These are phyloP conservation scores for Paramecium bursaria DNA, from an alignment of 73 alveolate species.

Conservation along the genomic window DNA sequence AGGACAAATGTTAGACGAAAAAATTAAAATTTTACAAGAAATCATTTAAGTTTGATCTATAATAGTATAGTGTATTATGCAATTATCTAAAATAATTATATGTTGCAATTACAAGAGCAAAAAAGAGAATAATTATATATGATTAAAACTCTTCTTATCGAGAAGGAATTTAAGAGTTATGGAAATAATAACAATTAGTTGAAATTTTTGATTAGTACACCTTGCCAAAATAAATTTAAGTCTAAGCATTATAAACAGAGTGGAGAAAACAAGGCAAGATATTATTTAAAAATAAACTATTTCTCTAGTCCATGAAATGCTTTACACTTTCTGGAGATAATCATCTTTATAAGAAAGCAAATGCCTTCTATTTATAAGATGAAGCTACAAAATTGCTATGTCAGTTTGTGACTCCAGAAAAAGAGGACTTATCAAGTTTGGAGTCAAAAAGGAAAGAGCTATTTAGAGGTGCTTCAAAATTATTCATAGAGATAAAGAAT, in stretches of 20 bases:
- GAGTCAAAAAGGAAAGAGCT: constrained; percentile 28
- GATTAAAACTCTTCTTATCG: constrained; percentile 78
- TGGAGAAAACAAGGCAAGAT: constrained; percentile 85
- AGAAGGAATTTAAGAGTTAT: constrained; percentile 71
- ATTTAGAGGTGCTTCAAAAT: constrained; percentile 75
- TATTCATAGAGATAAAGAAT: constrained; percentile 64
- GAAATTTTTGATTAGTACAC: constrained; percentile 52
- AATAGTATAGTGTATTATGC: constrained; percentile 70
- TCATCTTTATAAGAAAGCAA: constrained; percentile 71
- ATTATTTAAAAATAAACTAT: constrained; percentile 83
- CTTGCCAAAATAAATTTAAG: constrained; percentile 9
- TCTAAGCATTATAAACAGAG: constrained; percentile 40
- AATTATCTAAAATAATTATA: constrained; percentile 85
- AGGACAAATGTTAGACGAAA: no score
- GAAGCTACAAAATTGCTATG: constrained; percentile 71
- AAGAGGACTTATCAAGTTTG: no score
- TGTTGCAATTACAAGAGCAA: constrained; percentile 91
- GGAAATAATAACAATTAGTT: constrained; percentile 79
- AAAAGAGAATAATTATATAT: constrained; percentile 80
- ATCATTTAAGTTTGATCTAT: no score
- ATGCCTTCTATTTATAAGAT: constrained; percentile 78
- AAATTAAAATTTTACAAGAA: no score
- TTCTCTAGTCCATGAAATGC: constrained; percentile 82
- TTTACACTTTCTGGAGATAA: constrained; percentile 77
- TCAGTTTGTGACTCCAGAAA: constrained; percentile 5